phyloP scores from a whole-genome alignment of 2,329 filamentous ascomycete genomes.

The Clonostachys rosea region DNA sequence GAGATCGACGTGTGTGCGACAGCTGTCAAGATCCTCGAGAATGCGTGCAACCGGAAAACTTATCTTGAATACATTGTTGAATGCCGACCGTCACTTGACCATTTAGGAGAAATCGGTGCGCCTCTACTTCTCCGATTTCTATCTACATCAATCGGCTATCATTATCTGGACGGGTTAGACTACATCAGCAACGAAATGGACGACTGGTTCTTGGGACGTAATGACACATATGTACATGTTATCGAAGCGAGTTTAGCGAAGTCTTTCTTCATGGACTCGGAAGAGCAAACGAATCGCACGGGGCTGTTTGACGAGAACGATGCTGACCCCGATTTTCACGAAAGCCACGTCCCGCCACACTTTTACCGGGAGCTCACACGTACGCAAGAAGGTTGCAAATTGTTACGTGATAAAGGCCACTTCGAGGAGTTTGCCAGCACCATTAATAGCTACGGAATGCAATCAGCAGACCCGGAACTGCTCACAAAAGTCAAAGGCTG shows the following conservation, averaged over 20 bases:
- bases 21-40: conserved; percentile 94
- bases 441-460: conserved; percentile 82
- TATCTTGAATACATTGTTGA: conserved; percentile 96
- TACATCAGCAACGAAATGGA: conserved; percentile 99
- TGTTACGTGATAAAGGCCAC: conserved; percentile 89
- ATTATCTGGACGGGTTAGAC: conserved; percentile 93
- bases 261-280: conserved; percentile 66
- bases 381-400: conserved; percentile 84
- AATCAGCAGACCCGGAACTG: conserved; percentile 77
- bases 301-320: conserved; percentile 56
- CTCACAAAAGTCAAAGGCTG: conserved; percentile 95
- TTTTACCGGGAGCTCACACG: conserved; percentile 95
- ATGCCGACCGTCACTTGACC: conserved; percentile 89
- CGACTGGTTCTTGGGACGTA: conserved; percentile 96
- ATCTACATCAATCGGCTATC: conserved; percentile 94
- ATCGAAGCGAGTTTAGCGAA: conserved; percentile 94
- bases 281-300: conserved; percentile 51
- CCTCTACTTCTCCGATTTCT: conserved; percentile 88
- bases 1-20: conserved; percentile 96
- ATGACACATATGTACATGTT: conserved; percentile 90
- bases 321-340: conserved; percentile 52
- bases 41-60: conserved; percentile 88
- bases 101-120: conserved; percentile 93
- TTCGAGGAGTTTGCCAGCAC: conserved; percentile 90
- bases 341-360: conserved; percentile 80